Evolutionary conservation across 805 yeast genomes (phyloP), one percentile per base, ranked within the genome.

Genomic region (Metschnikowia bowlesiae): DNA sequence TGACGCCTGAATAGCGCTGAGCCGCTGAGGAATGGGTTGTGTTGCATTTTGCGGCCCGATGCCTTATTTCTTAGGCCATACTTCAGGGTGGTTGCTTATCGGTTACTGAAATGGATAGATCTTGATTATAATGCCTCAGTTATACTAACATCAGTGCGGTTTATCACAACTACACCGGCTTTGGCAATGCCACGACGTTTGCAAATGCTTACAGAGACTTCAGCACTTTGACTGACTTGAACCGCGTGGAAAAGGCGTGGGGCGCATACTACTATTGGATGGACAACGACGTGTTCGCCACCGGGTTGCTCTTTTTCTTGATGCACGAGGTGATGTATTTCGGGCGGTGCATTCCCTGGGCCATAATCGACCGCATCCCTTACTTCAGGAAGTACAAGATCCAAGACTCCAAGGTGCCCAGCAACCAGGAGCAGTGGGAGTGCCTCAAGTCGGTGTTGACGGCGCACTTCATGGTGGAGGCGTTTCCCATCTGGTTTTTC

Each of bases 331-430:
- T 79, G n/a, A 73, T 75, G 65, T 80, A 80, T 59, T 80, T 80
- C 57, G 83, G 82, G 13, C 70, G 85, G 62, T 80, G 82, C 59
- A 52, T 80, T 6, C 85, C 85, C 9, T 80, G 84, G 84, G 76
- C 69, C 56, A 69, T 80, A 13, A 76, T 80, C 47, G 84, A 78
- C 55, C 70, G 71, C 52, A 78, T 76, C 14, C 80, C 82, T 6
- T 79, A 68, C 58, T 80, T 80, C 66, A 66, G 71, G 53, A 70
- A 66, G 57, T 80, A 75, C 72, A 80, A 80, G 62, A 77, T 80
- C 50, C 85, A 80, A 60, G 81, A 78, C 7, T 64, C 71, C 16
- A 76, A 79, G 54, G 60, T 79, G 26, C 84, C 84, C 7, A 68
- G 79, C 2, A 74, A 74, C 52, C 71, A 74, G 56, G 85, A 80